Conservation (phyloP, 2,329 filamentous ascomycete genomes). For the Thelonectria olida region DNA sequence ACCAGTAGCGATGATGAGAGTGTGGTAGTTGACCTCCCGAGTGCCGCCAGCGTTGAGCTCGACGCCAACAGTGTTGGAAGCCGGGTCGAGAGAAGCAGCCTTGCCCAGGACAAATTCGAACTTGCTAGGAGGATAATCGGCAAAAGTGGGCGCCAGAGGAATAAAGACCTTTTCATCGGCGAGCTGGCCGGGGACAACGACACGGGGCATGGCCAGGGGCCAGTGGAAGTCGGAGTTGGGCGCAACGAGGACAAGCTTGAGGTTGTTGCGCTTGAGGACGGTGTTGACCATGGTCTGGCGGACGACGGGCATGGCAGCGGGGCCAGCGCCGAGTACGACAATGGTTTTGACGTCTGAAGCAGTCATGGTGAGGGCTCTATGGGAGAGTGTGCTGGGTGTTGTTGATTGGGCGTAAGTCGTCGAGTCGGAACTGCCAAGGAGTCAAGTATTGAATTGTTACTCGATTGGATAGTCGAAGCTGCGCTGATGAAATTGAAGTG, state of each 20-base stretch:
- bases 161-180: conserved; percentile 50
- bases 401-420: background rate
- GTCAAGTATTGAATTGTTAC: background rate
- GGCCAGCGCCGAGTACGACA: conserved; percentile 60
- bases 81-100: conserved; percentile 55
- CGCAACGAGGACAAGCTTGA: conserved; percentile 56
- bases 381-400: no score
- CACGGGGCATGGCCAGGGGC: conserved; percentile 58
- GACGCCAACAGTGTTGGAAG: conserved; percentile 53
- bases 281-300: conserved; percentile 60
- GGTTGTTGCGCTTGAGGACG: conserved; percentile 49
- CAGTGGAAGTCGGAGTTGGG: conserved; percentile 61
- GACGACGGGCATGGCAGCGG: conserved; percentile 56
- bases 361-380: conserved; percentile 27
- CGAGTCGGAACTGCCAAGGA: background rate
- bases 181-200: conserved; percentile 56
- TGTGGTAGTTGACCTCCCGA: conserved; percentile 58
- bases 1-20: conserved; percentile 65
- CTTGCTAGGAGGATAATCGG: conserved; percentile 54
- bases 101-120: conserved; percentile 64
- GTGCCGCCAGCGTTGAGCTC: conserved; percentile 44
- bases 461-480: background rate
- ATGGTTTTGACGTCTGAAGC: conserved; percentile 47
- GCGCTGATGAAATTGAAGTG: background rate
- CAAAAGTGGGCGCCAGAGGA: conserved; percentile 54